Conservation (phyloP, 768 basidiomycete species). For the Hydnum rufescens region DNA sequence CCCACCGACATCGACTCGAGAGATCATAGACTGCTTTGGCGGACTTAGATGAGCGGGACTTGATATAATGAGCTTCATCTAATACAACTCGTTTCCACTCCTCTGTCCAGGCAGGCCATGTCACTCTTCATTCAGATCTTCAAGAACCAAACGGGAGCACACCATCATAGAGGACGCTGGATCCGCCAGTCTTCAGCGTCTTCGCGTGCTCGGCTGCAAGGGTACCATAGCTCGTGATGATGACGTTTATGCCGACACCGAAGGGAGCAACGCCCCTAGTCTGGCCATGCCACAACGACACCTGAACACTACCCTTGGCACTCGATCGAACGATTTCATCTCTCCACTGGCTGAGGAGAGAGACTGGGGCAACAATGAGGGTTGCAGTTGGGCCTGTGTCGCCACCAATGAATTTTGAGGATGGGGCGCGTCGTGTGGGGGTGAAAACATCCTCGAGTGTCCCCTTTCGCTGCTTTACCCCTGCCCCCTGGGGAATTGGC, state of each 20-base stretch:
- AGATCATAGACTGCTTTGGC: conserved; percentile 80
- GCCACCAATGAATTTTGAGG: background rate
- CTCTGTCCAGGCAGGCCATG: conserved; percentile 23
- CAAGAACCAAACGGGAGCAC: background rate
- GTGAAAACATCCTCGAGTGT: background rate
- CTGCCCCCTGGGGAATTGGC: conserved; percentile 6
- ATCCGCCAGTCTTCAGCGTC: conserved; percentile 11
- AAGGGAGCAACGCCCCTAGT: conserved; percentile 45
- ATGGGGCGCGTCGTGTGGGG: background rate
- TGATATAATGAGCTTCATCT: conserved; percentile 92
- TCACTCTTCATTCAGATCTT: too few relatives aligned
- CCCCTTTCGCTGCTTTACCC: conserved; percentile 5
- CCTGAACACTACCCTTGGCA: conserved; percentile 40
- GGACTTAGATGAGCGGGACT: conserved; percentile 71
- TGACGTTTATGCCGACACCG: conserved; percentile 20
- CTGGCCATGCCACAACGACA: conserved; percentile 74
- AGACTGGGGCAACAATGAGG: conserved; percentile 81
- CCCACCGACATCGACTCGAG: conserved; percentile 65
- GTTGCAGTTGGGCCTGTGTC: conserved; percentile 31
- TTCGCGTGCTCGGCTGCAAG: conserved; percentile 76
- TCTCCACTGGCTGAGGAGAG: conserved; percentile 82
- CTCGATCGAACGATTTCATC: conserved; percentile 78
- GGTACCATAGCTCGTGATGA: conserved; percentile 84
- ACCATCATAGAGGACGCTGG: conserved; percentile 45
- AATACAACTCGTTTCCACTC: conserved; percentile 68